Conservation (phyloP, 495 filamentous ascomycete genomes). For the Lophiotrema nucula region DNA sequence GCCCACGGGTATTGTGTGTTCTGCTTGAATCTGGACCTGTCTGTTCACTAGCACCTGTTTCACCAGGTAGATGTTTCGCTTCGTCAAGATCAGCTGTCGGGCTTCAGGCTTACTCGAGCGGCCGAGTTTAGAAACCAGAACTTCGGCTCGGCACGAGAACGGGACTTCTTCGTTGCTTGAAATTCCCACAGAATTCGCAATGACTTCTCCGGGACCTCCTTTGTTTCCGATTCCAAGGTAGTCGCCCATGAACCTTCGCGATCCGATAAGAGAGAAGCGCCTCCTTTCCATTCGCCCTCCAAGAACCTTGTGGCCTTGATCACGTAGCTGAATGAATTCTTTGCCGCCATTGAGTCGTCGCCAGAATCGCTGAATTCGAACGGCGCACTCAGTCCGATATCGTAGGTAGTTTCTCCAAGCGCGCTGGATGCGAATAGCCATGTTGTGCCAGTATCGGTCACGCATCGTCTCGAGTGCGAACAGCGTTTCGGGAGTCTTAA, state of each 20-base stretch:
- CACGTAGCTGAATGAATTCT: constrained; percentile 82
- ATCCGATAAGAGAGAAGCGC: constrained; percentile 85
- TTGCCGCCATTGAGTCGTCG: constrained; percentile 82
- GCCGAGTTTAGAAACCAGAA: constrained; percentile 90
- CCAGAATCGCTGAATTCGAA: constrained; percentile 93
- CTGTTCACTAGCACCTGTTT: constrained; percentile 79
- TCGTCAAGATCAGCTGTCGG: constrained; percentile 81
- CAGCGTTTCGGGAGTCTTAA: constrained; percentile 96
- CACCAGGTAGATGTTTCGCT: constrained; percentile 80
- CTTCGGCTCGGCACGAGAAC: constrained; percentile 87
- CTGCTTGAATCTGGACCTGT: constrained; percentile 74
- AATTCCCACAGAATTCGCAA: constrained; percentile 69
- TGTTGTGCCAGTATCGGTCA: constrained; percentile 98
- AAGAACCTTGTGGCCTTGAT: constrained; percentile 84
- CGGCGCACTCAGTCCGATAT: constrained; percentile 89
- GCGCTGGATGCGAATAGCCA: constrained; percentile 96
- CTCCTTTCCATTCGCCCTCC: constrained; percentile 85
- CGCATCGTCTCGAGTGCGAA: constrained; percentile 98
- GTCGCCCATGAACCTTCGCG: constrained; percentile 88
- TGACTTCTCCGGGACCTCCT: constrained; percentile 76
- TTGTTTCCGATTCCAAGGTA: constrained; percentile 84
- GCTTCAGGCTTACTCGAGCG: constrained; percentile 90
- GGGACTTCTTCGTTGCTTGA: constrained; percentile 66
- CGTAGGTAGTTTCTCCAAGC: constrained; percentile 95
- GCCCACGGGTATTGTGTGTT: constrained; percentile 77